Evolutionary conservation across 306 rosid genomes (phyloP).

Genomic region (Vicia villosa): DNA sequence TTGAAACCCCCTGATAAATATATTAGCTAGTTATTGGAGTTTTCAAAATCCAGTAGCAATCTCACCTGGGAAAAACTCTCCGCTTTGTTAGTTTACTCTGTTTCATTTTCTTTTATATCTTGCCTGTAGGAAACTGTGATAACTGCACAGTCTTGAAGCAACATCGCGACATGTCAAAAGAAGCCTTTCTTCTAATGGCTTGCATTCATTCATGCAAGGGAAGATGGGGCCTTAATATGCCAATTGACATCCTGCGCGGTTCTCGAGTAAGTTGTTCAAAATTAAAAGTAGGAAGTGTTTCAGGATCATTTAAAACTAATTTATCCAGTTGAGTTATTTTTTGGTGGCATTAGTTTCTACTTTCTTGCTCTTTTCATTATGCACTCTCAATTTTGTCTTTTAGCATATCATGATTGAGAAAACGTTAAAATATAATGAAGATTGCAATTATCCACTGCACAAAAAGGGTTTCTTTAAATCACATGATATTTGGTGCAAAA

Average conservation of each 20-base stretch:
- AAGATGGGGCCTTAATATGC: conserved; percentile 84
- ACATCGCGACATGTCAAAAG: conserved; percentile 79
- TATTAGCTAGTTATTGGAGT: conserved; percentile 12
- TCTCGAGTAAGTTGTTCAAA: conserved; percentile 71
- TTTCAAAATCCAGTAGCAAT: conserved; percentile 29
- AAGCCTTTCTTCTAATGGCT: conserved; percentile 88
- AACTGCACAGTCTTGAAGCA: conserved; percentile 66
- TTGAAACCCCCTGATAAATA: not conserved
- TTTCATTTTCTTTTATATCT: conserved; percentile 27
- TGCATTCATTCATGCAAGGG: conserved; percentile 76
- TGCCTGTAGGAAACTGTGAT: conserved; percentile 78
- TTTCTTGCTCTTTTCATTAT: conserved; percentile 22
- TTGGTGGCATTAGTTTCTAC: conserved; percentile 13
- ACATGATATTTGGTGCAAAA: not conserved
- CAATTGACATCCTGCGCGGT: conserved; percentile 82
- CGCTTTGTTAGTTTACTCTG: not conserved
- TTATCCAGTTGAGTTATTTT: conserved; percentile 25
- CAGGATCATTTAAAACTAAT: conserved; percentile 8
- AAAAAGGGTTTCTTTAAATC: not conserved
- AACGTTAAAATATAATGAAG: not conserved
- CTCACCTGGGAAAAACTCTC: not conserved
- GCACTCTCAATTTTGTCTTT: conserved; percentile 12
- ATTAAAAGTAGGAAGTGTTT: conserved; percentile 18
- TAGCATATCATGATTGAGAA: conserved; percentile 6
- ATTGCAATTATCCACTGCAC: not conserved